These are phyloP conservation scores for Eugenia klotzschiana DNA, from an alignment of 441 rosid species.

Conservation along the genomic window DNA sequence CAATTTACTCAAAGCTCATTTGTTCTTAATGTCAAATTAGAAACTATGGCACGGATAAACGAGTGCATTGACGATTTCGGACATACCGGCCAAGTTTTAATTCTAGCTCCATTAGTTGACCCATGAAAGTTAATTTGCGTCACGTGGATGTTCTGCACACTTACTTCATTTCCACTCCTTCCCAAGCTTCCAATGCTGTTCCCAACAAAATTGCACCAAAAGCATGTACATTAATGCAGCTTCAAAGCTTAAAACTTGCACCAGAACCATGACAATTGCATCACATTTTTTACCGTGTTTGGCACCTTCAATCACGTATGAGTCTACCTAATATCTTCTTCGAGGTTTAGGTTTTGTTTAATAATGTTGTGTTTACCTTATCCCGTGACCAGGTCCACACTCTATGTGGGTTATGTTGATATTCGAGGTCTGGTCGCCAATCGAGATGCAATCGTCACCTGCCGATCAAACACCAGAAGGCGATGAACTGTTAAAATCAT, in stretches of 20 bases:
- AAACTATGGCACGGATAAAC: neutral
- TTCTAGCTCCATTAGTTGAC: slow-evolving; percentile 16
- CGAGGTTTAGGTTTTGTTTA: neutral
- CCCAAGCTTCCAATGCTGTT: slow-evolving; percentile 58
- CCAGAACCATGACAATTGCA: neutral
- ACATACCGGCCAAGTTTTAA: slow-evolving; percentile 22
- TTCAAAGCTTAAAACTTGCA: neutral
- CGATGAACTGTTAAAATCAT: neutral
- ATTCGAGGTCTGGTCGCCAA: neutral
- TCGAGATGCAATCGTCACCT: neutral
- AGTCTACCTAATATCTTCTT: neutral
- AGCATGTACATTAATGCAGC: neutral
- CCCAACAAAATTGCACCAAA: neutral
- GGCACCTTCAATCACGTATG: neutral
- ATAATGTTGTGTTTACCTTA: neutral
- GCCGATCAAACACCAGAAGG: neutral
- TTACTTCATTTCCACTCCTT: slow-evolving; percentile 20
- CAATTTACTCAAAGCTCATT: neutral
- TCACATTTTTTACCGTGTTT: neutral
- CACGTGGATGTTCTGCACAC: slow-evolving; percentile 32
- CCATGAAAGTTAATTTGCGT: slow-evolving; percentile 10
- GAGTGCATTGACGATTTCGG: neutral
- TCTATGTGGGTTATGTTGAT: neutral
- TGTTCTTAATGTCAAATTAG: neutral
- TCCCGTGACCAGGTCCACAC: neutral